phyloP scores from a whole-genome alignment of 768 basidiomycete species.

The Lactarius sp. region DNA sequence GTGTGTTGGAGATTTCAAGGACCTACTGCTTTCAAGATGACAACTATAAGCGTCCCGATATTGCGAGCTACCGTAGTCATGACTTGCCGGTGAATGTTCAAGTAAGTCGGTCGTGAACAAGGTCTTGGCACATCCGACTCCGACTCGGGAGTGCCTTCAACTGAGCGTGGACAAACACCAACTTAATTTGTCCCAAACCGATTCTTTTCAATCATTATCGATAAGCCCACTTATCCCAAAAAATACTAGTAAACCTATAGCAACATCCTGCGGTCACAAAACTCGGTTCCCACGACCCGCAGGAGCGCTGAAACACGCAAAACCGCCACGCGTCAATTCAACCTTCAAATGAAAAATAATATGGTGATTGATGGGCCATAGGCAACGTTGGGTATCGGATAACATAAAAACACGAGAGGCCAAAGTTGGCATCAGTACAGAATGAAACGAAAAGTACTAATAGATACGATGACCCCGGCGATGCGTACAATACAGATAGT shows the following conservation, averaged over 20 bases:
- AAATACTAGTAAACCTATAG: background rate
- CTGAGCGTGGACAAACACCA: background rate
- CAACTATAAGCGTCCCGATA: slow-evolving; percentile 91
- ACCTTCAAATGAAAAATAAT: background rate
- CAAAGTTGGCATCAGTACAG: slow-evolving; percentile 43
- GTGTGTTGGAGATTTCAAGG: slow-evolving; percentile 3
- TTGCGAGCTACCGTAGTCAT: slow-evolving; percentile 48
- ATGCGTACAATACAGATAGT: slow-evolving; percentile 15
- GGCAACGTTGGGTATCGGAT: slow-evolving; percentile 24
- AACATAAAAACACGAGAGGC: slow-evolving; percentile 38
- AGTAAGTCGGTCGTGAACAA: background rate
- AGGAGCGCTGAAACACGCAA: no score
- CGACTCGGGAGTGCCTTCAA: no score
- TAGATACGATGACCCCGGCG: slow-evolving; percentile 2
- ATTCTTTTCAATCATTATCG: background rate
- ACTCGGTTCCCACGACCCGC: no score
- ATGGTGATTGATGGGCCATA: background rate
- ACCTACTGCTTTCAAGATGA: slow-evolving; percentile 89
- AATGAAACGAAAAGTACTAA: background rate
- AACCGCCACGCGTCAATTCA: no score
- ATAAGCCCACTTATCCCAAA: background rate
- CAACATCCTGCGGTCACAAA: no score
- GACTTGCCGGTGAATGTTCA: background rate
- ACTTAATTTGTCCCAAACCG: background rate
- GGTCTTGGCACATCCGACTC: background rate